phyloP scores from a whole-genome alignment of 2,329 filamentous ascomycete genomes.

The Teratosphaeria epicoccoides region DNA sequence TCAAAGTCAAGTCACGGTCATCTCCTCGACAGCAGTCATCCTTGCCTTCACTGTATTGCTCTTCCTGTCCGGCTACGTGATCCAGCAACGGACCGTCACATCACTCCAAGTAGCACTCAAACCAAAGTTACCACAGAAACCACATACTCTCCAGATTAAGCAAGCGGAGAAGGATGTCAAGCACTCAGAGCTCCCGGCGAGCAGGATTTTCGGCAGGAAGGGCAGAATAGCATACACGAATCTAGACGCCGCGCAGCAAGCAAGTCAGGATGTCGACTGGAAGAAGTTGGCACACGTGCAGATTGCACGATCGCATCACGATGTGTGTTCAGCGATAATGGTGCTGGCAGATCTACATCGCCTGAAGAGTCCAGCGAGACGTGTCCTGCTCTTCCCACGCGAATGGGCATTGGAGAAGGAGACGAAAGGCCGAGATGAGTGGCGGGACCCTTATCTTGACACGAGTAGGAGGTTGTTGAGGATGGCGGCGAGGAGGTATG shows the following conservation, averaged over 20 bases:
- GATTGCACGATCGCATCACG: conserved; percentile 33
- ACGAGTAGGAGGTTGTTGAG: conserved; percentile 35
- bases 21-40: conserved; percentile 54
- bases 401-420: conserved; percentile 26
- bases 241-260: conserved; percentile 11
- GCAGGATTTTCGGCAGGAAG: conserved; percentile 19
- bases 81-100: conserved; percentile 76
- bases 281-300: conserved; percentile 38
- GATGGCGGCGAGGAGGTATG: conserved; percentile 36
- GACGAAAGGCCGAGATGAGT: conserved; percentile 24
- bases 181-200: conserved; percentile 12
- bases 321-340: conserved; percentile 42
- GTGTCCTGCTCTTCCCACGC: conserved; percentile 36
- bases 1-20: conserved; percentile 58
- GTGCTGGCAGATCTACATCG: conserved; percentile 36
- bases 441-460: conserved; percentile 32
- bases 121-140: conserved; percentile 36
- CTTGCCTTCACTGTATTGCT: conserved; percentile 68
- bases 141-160: conserved; percentile 13
- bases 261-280: conserved; percentile 30
- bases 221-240: conserved; percentile 20
- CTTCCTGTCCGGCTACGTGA: conserved; percentile 76
- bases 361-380: conserved; percentile 35
- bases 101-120: conserved; percentile 65
- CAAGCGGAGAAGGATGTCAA: conserved; percentile 1